Evolutionary conservation across 2,329 filamentous ascomycete species (phyloP), one percentile per base, ranked within the genome.

Genomic region (Coccinonectria pachysandricola): DNA sequence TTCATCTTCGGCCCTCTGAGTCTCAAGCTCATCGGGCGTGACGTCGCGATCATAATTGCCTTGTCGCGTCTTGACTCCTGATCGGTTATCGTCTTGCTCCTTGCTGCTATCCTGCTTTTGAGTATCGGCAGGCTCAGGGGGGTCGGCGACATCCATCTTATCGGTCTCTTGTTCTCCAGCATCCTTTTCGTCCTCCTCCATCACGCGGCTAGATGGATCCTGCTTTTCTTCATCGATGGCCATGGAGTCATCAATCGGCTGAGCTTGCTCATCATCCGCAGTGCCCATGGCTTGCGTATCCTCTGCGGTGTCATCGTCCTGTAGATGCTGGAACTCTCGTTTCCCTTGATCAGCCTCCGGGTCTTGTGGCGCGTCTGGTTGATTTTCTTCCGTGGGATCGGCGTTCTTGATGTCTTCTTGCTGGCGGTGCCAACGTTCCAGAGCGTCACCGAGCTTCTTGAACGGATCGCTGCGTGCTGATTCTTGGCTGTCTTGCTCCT

Each of bases 271-370:
- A 36, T 93, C 80, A 8, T 75, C 81, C 5, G 88, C 84, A 19
- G 82, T 79, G 17, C 91, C 92, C 46, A 98, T 70, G 9, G 91
- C 91, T 57, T 98, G 91, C 2, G 85, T 77, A 30, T 95, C 87
- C n/a, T 80, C 73, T 28, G 78, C 68, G 15, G 77, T 72, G 15
- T 91, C 71, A 34, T 95, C 84, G 39, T 95, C 76, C 34, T 80
- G 79, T 4, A 96, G 64, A 56, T 99, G 91, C 58, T 96, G 86
- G 48, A 95, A 95, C 48, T 95, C 86, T n/a, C 72, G 73, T 47
- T 79, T 68, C 7, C 71, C 66, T 65, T 84, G 63, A 12, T 66
- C 55, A 8, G 67, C 60, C 23, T 73, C 65, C 12, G 54, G 54
- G 20, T 65, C 55, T 27, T 75, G 58, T 19, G 68, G 59, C 25